phyloP scores from a whole-genome alignment of 495 filamentous ascomycete species.

The Aspergillus diversus region DNA sequence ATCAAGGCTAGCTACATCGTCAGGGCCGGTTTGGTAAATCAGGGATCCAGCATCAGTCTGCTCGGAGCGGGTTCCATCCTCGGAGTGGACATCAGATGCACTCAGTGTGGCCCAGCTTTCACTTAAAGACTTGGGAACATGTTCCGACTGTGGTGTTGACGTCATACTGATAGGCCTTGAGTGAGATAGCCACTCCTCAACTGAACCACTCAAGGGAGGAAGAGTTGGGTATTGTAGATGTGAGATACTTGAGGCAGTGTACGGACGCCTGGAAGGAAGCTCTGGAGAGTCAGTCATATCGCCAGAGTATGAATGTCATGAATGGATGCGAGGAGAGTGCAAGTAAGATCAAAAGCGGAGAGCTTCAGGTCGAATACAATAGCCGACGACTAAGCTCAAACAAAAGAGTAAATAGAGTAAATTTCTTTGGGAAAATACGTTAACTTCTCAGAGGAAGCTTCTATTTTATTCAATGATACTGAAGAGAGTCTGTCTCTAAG shows the following conservation, averaged over 20 bases:
- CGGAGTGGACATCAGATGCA: slow-evolving; percentile 48
- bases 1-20: slow-evolving; percentile 54
- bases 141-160: slow-evolving; percentile 33
- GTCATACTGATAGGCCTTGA: slow-evolving; percentile 50
- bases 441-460: slow-evolving; percentile 19
- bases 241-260: slow-evolving; percentile 33
- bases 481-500: slow-evolving; percentile 6
- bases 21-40: slow-evolving; percentile 47
- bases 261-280: slow-evolving; percentile 36
- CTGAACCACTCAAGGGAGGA: slow-evolving; percentile 49
- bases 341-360: slow-evolving; percentile 21
- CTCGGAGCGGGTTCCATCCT: slow-evolving; percentile 50
- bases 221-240: slow-evolving; percentile 50
- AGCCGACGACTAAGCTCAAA: slow-evolving; percentile 22
- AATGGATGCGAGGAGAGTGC: slow-evolving; percentile 22
- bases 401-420: slow-evolving; percentile 15
- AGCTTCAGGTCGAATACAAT: slow-evolving; percentile 26
- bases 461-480: slow-evolving; percentile 5
- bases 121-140: slow-evolving; percentile 38
- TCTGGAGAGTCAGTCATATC: slow-evolving; percentile 49
- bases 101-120: slow-evolving; percentile 55
- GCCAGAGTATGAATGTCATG: slow-evolving; percentile 28
- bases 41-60: slow-evolving; percentile 51
- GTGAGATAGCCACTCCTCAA: slow-evolving; percentile 53
- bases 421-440: slow-evolving; percentile 23